A percentile compares a stretch with the other conserved stretches of the same genome.
Evolutionary conservation across 169 alveolate genomes (phyloP).

Genomic region (Cryptosporidium felis): DNA sequence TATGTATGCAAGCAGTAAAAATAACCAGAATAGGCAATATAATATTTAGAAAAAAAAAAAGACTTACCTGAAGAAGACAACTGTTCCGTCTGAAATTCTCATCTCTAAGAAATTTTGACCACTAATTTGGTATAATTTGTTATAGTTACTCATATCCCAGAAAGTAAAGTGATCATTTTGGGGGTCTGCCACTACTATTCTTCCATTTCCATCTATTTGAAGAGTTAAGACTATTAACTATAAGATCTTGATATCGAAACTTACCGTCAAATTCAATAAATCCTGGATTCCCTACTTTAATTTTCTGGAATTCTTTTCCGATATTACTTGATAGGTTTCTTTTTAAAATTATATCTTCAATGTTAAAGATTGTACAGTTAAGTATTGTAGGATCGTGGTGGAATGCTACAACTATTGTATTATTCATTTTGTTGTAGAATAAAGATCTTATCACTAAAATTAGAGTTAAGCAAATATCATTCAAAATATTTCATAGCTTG

Average conservation of each 20-base stretch:
- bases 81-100: constrained; percentile 71
- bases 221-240: not conserved
- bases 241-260: not conserved
- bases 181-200: constrained; percentile 70
- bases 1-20: too few relatives aligned
- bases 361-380: constrained; percentile 57
- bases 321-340: constrained; percentile 24
- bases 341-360: constrained; percentile 25
- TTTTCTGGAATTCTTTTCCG: constrained; percentile 53
- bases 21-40: too few relatives aligned
- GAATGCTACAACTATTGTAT: constrained; percentile 56
- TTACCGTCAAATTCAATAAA: constrained; percentile 69
- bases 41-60: too few relatives aligned
- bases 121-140: constrained; percentile 45
- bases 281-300: constrained; percentile 69
- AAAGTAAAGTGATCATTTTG: constrained; percentile 59
- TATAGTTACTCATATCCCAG: constrained; percentile 70
- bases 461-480: not conserved
- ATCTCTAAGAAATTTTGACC: constrained; percentile 62
- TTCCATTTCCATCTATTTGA: constrained; percentile 66
- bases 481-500: not conserved
- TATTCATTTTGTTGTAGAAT: constrained; percentile 36
- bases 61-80: constrained; percentile 58
- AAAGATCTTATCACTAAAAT: constrained; percentile 58
- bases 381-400: constrained; percentile 58